Evolutionary conservation across 768 basidiomycete species (phyloP).

Genomic region (Rhizopogon sp.): DNA sequence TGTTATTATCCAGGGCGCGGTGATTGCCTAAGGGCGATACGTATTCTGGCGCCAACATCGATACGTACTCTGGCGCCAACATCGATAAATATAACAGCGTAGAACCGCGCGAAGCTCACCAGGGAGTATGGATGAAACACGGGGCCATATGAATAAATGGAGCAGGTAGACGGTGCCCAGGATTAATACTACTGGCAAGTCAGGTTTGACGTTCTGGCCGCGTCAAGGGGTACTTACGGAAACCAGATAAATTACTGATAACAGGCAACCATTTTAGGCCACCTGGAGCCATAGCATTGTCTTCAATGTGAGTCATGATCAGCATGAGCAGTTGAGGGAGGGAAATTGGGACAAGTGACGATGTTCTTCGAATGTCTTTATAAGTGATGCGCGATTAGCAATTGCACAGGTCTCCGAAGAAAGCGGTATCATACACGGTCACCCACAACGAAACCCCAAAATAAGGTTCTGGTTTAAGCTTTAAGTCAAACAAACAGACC

Average conservation of each 20-base stretch:
- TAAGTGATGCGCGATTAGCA: too few species aligned
- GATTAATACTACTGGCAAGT: background rate
- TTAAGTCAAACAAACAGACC: background rate
- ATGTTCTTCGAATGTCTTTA: too few species aligned
- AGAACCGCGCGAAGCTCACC: background rate
- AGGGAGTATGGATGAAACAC: background rate
- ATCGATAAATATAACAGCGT: background rate
- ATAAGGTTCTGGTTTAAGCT: background rate
- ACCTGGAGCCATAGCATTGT: background rate
- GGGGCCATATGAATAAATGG: background rate
- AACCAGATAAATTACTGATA: background rate
- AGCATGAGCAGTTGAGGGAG: background rate
- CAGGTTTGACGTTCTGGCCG: background rate
- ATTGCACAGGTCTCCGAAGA: too few species aligned
- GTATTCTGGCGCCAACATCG: too few species aligned
- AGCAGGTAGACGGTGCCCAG: background rate
- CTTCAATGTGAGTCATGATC: background rate
- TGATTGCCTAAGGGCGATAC: background rate
- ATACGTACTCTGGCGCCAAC: background rate
- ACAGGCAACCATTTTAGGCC: background rate
- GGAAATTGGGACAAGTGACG: too few species aligned
- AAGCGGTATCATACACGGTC: too few species aligned
- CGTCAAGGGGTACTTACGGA: background rate
- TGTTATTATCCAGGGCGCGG: background rate
- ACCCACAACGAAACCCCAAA: background rate